Conservation (phyloP, 139 green algal genomes). For the Picochlorum costavermella region DNA sequence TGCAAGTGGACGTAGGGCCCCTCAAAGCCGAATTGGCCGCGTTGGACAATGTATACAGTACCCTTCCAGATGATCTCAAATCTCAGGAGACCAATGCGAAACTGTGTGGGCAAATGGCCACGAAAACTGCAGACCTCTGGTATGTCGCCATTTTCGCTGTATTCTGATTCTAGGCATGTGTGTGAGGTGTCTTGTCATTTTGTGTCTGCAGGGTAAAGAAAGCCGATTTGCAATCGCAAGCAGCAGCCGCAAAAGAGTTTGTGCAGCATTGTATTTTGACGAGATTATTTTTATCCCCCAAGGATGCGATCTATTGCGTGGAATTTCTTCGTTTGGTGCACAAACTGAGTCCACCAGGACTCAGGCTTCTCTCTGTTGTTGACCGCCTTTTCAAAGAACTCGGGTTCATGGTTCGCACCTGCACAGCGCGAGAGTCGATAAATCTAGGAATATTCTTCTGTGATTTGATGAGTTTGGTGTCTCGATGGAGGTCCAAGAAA, state of each 20-base stretch:
- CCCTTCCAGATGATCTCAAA: slow-evolving; percentile 38
- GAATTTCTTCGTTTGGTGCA: slow-evolving; percentile 43
- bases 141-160: neutral
- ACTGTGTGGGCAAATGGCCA: slow-evolving; percentile 12
- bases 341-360: slow-evolving; percentile 32
- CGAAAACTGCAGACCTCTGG: neutral
- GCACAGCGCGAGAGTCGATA: slow-evolving; percentile 50
- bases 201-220: slow-evolving; percentile 2
- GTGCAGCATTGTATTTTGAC: slow-evolving; percentile 51
- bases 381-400: slow-evolving; percentile 31
- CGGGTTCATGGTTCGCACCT: slow-evolving; percentile 35
- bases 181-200: slow-evolving; percentile 4
- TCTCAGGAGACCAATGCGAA: slow-evolving; percentile 33
- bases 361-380: slow-evolving; percentile 37
- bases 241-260: slow-evolving; percentile 9
- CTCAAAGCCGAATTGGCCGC: neutral
- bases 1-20: neutral
- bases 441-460: slow-evolving; percentile 55
- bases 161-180: neutral
- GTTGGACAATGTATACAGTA: neutral
- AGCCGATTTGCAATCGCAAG: neutral
- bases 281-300: slow-evolving; percentile 37
- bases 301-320: slow-evolving; percentile 55
- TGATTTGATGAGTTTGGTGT: slow-evolving; percentile 37
- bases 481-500: slow-evolving; percentile 30